Evolutionary conservation across 2,329 filamentous ascomycete genomes (phyloP).

Genomic region (Dendryphion nanum): DNA sequence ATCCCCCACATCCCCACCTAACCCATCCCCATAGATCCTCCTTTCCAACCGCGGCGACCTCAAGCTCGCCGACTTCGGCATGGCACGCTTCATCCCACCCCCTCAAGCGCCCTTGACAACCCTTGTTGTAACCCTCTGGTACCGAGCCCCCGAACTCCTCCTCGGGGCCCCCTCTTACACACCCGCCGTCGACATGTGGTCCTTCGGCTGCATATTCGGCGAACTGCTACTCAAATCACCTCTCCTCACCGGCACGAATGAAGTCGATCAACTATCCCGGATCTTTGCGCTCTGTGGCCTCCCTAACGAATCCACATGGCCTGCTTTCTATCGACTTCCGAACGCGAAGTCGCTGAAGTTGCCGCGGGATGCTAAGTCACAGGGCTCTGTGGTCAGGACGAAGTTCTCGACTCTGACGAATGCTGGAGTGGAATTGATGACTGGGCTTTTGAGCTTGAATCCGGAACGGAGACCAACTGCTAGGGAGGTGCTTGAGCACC

Average conservation of each 20-base stretch:
- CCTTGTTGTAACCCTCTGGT: slow-evolving; percentile 96
- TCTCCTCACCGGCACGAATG: slow-evolving; percentile 82
- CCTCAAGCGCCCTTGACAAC: slow-evolving; percentile 76
- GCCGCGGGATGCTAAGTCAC: slow-evolving; percentile 36
- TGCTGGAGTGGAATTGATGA: slow-evolving; percentile 69
- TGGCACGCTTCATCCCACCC: slow-evolving; percentile 80
- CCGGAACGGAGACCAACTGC: slow-evolving; percentile 71
- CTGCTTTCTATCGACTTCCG: slow-evolving; percentile 79
- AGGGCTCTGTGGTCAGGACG: slow-evolving; percentile 62
- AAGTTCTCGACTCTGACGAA: slow-evolving; percentile 80
- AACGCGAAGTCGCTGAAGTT: slow-evolving; percentile 80
- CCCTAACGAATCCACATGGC: slow-evolving; percentile 81
- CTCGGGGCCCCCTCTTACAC: slow-evolving; percentile 77
- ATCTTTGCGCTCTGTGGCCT: slow-evolving; percentile 90
- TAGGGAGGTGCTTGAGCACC: slow-evolving; percentile 70
- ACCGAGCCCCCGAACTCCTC: slow-evolving; percentile 85
- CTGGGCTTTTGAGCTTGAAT: slow-evolving; percentile 69
- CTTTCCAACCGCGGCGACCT: slow-evolving; percentile 93
- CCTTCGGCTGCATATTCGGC: slow-evolving; percentile 90
- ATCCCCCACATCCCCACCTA: neutral
- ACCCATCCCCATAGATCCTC: slow-evolving; percentile 76
- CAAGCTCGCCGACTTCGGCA: slow-evolving; percentile 97
- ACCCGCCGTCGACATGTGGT: slow-evolving; percentile 87
- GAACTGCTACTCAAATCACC: slow-evolving; percentile 84
- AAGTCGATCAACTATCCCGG: slow-evolving; percentile 77